Percentiles rank a stretch among this genome's conserved stretches.
Conservation (phyloP, 2,329 filamentous ascomycete genomes). For the Diaporthe sp. region DNA sequence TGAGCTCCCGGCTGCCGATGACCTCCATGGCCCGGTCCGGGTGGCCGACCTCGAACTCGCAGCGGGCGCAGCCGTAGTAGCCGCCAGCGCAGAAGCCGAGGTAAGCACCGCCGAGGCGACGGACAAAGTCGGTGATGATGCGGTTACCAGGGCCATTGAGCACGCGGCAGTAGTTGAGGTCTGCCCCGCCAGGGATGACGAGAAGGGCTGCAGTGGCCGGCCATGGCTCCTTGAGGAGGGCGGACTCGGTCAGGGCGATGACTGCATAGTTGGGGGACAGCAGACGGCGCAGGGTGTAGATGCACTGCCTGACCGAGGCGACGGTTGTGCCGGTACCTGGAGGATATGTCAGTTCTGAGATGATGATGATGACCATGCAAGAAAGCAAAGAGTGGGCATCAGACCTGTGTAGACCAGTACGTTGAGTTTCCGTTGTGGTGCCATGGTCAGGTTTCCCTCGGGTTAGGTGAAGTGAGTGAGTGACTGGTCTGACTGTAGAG, state of each 20-base stretch:
- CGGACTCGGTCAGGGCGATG: slow-evolving; percentile 82
- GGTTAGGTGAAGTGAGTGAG: not conserved
- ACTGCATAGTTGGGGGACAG: slow-evolving; percentile 94
- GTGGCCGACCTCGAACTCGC: slow-evolving; percentile 89
- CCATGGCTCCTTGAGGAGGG: slow-evolving; percentile 94
- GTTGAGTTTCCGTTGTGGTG: slow-evolving; percentile 80
- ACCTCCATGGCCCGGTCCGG: slow-evolving; percentile 82
- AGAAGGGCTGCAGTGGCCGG: slow-evolving; percentile 86
- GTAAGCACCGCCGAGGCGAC: slow-evolving; percentile 81
- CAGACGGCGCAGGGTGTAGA: slow-evolving; percentile 87
- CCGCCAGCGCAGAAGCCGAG: slow-evolving; percentile 95
- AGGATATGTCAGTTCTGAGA: slow-evolving; percentile 43
- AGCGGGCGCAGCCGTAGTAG: slow-evolving; percentile 86
- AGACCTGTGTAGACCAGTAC: slow-evolving; percentile 92
- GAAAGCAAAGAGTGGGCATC: slow-evolving; percentile 34
- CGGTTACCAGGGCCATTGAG: slow-evolving; percentile 92
- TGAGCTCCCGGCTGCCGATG: slow-evolving; percentile 85
- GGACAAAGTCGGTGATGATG: slow-evolving; percentile 86
- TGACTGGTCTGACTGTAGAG: not conserved
- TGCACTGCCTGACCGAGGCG: slow-evolving; percentile 90
- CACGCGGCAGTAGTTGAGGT: slow-evolving; percentile 88
- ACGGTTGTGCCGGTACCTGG: slow-evolving; percentile 86
- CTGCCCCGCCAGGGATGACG: slow-evolving; percentile 94
- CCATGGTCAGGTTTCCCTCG: slow-evolving; percentile 62
- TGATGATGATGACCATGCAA: slow-evolving; percentile 37